These are phyloP conservation scores for Chaetomium strumarium DNA, from an alignment of 2,329 filamentous ascomycete species.

Conservation along the genomic window DNA sequence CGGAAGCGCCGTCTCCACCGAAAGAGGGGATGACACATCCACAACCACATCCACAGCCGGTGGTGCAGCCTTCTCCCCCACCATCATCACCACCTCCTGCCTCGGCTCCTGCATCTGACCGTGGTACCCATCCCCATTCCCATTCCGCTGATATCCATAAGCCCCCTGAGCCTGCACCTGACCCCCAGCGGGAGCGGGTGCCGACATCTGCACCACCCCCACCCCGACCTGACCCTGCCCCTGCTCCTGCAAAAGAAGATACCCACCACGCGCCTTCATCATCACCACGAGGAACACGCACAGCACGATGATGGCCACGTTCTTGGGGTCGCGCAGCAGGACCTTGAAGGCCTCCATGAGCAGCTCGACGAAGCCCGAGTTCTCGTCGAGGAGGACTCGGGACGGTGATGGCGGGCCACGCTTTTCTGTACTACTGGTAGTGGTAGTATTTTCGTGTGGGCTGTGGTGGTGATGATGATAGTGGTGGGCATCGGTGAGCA, in stretches of 20 bases:
- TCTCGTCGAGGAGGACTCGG: constrained; percentile 26
- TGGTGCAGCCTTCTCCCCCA: neutral
- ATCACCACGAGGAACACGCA: constrained; percentile 43
- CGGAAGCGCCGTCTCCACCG: too few relatives aligned
- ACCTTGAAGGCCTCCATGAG: constrained; percentile 49
- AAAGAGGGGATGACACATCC: too few relatives aligned
- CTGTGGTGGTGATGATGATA: neutral
- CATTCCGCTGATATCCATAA: neutral
- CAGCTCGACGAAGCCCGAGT: constrained; percentile 48
- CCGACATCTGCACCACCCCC: neutral
- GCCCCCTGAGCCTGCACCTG: neutral
- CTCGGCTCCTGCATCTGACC: neutral
- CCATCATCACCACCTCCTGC: neutral
- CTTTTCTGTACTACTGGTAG: neutral
- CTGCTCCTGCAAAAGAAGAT: too few relatives aligned
- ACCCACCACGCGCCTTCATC: neutral
- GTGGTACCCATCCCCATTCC: neutral
- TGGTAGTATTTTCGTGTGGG: too few relatives aligned
- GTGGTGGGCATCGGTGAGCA: constrained; percentile 1
- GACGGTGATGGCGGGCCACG: neutral
- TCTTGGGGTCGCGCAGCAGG: constrained; percentile 52
- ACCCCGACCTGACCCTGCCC: too few relatives aligned
- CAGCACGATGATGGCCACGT: constrained; percentile 51
- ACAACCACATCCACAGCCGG: neutral
- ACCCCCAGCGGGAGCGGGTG: neutral